phyloP scores from a whole-genome alignment of 257 asterid genomes.

The Solanum neorickii region DNA sequence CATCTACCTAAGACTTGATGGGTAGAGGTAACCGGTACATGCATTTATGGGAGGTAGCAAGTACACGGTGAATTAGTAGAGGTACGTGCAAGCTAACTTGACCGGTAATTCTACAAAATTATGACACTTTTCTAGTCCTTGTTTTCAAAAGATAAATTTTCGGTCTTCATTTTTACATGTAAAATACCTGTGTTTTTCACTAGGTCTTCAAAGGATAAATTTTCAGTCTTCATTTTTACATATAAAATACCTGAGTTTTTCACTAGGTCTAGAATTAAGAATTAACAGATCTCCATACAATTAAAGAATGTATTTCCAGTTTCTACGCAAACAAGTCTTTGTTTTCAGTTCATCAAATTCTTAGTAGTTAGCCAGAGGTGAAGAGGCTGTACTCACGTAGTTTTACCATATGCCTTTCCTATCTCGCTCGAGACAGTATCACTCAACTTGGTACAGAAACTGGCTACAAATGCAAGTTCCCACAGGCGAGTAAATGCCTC shows the following conservation, averaged over 20 bases:
- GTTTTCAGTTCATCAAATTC: not conserved
- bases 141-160: not conserved
- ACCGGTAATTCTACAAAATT: not conserved
- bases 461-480: constrained; percentile 85
- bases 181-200: too few species aligned
- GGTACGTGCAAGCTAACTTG: not conserved
- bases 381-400: constrained; percentile 58
- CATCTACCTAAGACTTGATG: not conserved
- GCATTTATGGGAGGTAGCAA: not conserved
- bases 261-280: not conserved
- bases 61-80: not conserved
- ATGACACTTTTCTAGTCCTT: not conserved
- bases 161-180: not conserved
- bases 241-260: not conserved
- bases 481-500: constrained; percentile 45
- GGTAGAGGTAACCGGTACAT: not conserved
- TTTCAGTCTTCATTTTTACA: too few species aligned
- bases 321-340: not conserved
- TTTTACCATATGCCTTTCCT: constrained; percentile 91
- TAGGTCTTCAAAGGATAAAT: too few species aligned
- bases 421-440: constrained; percentile 98
- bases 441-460: constrained; percentile 91
- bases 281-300: too few species aligned
- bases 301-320: not conserved
- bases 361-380: not conserved